Evolutionary conservation across 306 rosid species (phyloP).

Genomic region (Clitoria ternatea): DNA sequence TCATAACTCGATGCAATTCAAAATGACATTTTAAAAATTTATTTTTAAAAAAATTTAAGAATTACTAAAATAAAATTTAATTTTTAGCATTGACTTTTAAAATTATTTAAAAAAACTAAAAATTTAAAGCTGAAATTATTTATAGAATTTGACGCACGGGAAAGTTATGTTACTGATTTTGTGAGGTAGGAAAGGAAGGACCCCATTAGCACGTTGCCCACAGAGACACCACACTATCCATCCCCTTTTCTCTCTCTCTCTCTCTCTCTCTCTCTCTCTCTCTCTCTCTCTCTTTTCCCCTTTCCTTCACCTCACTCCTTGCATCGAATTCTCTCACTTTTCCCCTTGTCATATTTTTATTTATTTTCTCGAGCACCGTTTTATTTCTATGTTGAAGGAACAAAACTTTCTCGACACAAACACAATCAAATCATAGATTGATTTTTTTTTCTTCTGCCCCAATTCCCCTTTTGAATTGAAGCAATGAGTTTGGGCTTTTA

Average conservation of each 20-base stretch:
- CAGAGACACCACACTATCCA: not conserved
- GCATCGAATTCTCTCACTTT: slow-evolving; percentile 40
- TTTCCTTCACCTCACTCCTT: slow-evolving; percentile 36
- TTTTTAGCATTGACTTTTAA: too few species aligned
- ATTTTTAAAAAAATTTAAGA: too few species aligned
- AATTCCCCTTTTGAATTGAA: not conserved
- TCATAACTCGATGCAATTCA: too few species aligned
- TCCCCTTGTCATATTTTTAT: not conserved
- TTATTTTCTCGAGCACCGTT: not conserved
- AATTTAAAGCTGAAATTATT: too few species aligned
- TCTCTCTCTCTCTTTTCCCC: not conserved
- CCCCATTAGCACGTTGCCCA: not conserved
- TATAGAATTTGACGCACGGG: not conserved
- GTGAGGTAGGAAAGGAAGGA: slow-evolving; percentile 5
- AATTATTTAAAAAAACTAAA: too few species aligned
- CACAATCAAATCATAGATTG: not conserved
- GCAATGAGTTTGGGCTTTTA: not conserved
- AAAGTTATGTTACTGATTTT: not conserved
- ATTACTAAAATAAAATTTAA: too few species aligned
- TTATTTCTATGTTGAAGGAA: not conserved
- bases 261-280: not conserved
- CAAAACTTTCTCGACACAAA: not conserved
- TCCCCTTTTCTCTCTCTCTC: not conserved
- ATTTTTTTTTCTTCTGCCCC: not conserved
- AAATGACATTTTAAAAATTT: too few species aligned